Percentiles rank a stretch among this genome's conserved stretches.
Evolutionary conservation across 2,329 filamentous ascomycete species (phyloP).

Genomic region (Didymosphaeria variabile): DNA sequence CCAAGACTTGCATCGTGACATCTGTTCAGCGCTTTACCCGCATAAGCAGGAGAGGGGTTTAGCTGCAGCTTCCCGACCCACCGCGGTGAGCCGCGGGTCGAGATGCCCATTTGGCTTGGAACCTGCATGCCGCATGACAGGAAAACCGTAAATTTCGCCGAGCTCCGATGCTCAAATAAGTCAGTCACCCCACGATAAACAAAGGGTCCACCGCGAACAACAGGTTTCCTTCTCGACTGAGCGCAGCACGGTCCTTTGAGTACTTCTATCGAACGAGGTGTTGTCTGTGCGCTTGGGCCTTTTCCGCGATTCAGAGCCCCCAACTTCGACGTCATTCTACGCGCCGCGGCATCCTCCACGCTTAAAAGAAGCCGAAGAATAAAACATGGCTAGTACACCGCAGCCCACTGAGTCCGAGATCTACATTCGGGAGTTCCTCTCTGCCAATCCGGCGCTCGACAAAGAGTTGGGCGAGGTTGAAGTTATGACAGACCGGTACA

Average conservation of each 20-base stretch:
- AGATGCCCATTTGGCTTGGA: conserved; percentile 28
- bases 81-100: conserved; percentile 29
- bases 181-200: conserved; percentile 26
- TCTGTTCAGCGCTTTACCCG: conserved; percentile 32
- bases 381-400: conserved; percentile 29
- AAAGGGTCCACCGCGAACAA: conserved; percentile 11
- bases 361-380: conserved; percentile 20
- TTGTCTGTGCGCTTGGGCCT: conserved; percentile 7
- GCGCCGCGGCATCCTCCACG: conserved; percentile 18
- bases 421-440: conserved; percentile 44
- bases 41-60: conserved; percentile 40
- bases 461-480: conserved; percentile 37
- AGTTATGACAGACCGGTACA: conserved; percentile 54
- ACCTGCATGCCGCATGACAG: conserved; percentile 38
- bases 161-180: conserved; percentile 34
- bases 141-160: conserved; percentile 39
- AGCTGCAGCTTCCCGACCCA: conserved; percentile 27
- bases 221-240: not conserved
- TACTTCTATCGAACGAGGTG: conserved; percentile 10
- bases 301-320: conserved; percentile 9
- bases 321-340: conserved; percentile 21
- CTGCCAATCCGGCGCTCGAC: conserved; percentile 42
- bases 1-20: conserved; percentile 16
- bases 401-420: conserved; percentile 46
- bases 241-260: conserved; percentile 19